phyloP scores from a whole-genome alignment of 2,329 filamentous ascomycete species.

The Penicillium decumbens region DNA sequence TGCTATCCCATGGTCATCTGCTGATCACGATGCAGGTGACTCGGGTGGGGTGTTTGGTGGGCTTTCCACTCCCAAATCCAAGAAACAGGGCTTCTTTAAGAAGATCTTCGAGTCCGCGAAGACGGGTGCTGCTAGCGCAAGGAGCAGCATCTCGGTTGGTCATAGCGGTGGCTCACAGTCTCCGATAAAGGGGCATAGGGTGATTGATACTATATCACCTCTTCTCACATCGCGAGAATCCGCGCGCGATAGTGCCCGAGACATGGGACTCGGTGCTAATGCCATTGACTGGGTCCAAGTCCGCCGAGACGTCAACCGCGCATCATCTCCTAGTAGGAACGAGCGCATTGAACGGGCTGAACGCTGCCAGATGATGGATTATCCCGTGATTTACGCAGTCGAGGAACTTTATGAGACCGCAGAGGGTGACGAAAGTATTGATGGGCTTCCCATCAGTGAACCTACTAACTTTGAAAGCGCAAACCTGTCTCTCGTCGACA shows the following conservation, averaged over 20 bases:
- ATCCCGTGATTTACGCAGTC: constrained; percentile 80
- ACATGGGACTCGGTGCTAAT: constrained; percentile 61
- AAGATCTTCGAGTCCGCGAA: constrained; percentile 93
- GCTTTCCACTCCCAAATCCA: constrained; percentile 67
- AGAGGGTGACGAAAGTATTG: constrained; percentile 83
- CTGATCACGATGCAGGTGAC: constrained; percentile 53
- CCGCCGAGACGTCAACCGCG: constrained; percentile 88
- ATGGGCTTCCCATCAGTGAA: constrained; percentile 76
- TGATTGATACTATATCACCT: constrained; percentile 45
- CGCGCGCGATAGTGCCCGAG: constrained; percentile 54
- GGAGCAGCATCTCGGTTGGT: constrained; percentile 73
- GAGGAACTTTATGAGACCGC: constrained; percentile 80
- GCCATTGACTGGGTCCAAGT: constrained; percentile 92
- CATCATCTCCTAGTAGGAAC: constrained; percentile 85
- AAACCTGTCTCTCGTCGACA: constrained; percentile 85
- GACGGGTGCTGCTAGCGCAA: constrained; percentile 82
- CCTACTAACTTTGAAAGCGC: constrained; percentile 75
- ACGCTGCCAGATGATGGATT: constrained; percentile 89
- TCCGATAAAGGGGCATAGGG: constrained; percentile 46
- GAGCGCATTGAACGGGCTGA: constrained; percentile 81
- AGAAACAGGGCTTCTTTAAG: constrained; percentile 88
- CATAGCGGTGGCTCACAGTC: constrained; percentile 45
- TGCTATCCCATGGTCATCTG: constrained; percentile 55
- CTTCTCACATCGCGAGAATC: constrained; percentile 29
- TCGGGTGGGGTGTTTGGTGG: constrained; percentile 69